Conservation (phyloP, 2,329 filamentous ascomycete genomes). For the Pseudogymnoascus sp. region DNA sequence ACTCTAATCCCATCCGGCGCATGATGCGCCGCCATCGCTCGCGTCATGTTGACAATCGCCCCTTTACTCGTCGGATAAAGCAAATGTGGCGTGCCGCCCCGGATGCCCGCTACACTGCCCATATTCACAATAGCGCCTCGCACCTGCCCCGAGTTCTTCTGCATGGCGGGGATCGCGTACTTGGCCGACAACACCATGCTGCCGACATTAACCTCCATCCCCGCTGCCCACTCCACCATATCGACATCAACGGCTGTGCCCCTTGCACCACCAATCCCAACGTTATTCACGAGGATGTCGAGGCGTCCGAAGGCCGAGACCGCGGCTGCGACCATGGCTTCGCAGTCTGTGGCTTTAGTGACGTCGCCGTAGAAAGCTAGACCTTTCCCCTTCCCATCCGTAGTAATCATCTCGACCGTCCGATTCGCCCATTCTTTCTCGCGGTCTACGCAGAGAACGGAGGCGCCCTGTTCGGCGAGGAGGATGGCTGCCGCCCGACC, state of each 20-base stretch:
- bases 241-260: constrained; percentile 55
- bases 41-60: constrained; percentile 45
- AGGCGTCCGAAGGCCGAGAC: constrained; percentile 44
- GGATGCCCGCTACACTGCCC: constrained; percentile 50
- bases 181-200: constrained; percentile 60
- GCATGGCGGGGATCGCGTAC: constrained; percentile 53
- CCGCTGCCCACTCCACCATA: constrained; percentile 47
- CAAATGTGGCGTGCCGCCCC: constrained; percentile 36
- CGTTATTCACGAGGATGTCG: constrained; percentile 58
- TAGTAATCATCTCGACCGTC: constrained; percentile 40
- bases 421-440: constrained; percentile 37
- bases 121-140: constrained; percentile 53
- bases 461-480: constrained; percentile 48
- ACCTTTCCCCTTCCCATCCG: constrained; percentile 33
- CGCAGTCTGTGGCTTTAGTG: constrained; percentile 38
- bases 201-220: constrained; percentile 53
- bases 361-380: constrained; percentile 45
- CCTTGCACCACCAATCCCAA: constrained; percentile 50
- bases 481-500: constrained; percentile 50
- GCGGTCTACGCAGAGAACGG: constrained; percentile 49
- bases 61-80: constrained; percentile 41
- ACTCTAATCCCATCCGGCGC: constrained; percentile 41
- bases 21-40: constrained; percentile 48
- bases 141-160: constrained; percentile 37
- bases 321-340: constrained; percentile 30